Evolutionary conservation across 139 green algal species (phyloP), one percentile per base, ranked within the genome.

Genomic region (Chlorella ohadii): DNA sequence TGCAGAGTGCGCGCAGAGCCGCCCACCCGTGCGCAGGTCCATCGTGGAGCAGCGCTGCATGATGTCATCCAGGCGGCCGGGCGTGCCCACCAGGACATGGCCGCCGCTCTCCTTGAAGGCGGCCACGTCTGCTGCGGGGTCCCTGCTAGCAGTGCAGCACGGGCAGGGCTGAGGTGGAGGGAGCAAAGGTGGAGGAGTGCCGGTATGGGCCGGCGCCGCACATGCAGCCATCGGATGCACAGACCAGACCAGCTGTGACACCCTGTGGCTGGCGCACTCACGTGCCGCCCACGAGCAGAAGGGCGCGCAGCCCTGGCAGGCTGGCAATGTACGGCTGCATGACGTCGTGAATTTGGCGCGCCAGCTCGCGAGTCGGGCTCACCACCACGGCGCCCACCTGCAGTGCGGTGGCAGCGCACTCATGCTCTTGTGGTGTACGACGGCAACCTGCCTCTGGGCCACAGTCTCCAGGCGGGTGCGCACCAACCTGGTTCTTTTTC

Each of bases 281-380:
- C 94, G 84, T 96, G 81, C 95, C 95, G 28, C 95, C 95, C 20
- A 98, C 95, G 1, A 98, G 90, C 31, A 97, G 84, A 56, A 89
- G 65, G 1, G 79, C 72, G 22, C 39, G 88, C 22, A 95, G 44
- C 28, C 82, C 80, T 1, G 92, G 89, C 4, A 96, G 67, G 13
- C 83, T 79, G 0, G 64, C 83, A 4, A 98, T 34, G 67, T 99
- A 98, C 0, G 94, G 94, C 57, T 88, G 41, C 28, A 94, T 94
- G 4, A 99, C 97, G 11, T 70, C 71, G 41, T 89, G 88, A 25
- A 98, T 99, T 84, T 99, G 97, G 28, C 88, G 85, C 4, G 97
- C 94, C 23, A 99, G 93, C 92, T 99, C 97, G 7, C 97, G 85
- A 0, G 97, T 99, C 0, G 97, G 97, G 22, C 94, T 96, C 12